These are phyloP conservation scores for Candida anutae DNA, from an alignment of 1,139 yeast genomes.

Conservation along the genomic window DNA sequence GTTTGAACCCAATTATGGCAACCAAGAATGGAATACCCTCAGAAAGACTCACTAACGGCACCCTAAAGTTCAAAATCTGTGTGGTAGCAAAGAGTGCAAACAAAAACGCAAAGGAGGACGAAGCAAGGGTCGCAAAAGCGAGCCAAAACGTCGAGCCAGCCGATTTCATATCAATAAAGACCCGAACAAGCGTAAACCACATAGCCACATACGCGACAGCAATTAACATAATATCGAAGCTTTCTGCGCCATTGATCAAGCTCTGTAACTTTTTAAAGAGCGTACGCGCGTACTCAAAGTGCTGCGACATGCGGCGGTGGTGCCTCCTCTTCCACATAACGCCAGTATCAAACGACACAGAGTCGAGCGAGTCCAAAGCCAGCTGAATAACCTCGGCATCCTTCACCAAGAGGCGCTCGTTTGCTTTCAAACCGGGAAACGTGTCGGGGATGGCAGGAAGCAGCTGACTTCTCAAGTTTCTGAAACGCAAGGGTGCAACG, in stretches of 20 bases:
- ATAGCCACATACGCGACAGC: conserved; percentile 81
- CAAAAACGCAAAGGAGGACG: conserved; percentile 81
- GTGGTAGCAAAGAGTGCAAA: conserved; percentile 73
- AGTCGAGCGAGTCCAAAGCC: conserved; percentile 24
- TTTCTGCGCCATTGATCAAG: conserved; percentile 70
- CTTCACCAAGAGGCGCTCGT: conserved; percentile 37
- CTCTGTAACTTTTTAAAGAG: conserved; percentile 40
- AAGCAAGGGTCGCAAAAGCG: conserved; percentile 71
- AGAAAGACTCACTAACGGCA: conserved; percentile 69
- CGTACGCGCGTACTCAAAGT: conserved; percentile 50
- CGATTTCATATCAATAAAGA: conserved; percentile 72
- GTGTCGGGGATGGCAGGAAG: conserved; percentile 28
- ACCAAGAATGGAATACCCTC: conserved; percentile 95
- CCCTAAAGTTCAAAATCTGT: conserved; percentile 41
- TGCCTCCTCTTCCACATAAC: conserved; percentile 61
- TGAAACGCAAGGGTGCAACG: conserved; percentile 51
- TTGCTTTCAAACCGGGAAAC: conserved; percentile 20
- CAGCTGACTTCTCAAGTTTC: conserved; percentile 26
- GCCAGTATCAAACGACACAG: conserved; percentile 32
- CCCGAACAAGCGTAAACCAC: conserved; percentile 76
- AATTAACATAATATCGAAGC: conserved; percentile 76
- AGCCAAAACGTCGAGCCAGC: conserved; percentile 89
- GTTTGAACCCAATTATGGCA: conserved; percentile 88
- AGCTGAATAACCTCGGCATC: conserved; percentile 28
- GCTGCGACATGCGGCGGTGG: conserved; percentile 54